phyloP scores from a whole-genome alignment of 1,284 basidiomycete genomes.

The Earliella scabrosa region DNA sequence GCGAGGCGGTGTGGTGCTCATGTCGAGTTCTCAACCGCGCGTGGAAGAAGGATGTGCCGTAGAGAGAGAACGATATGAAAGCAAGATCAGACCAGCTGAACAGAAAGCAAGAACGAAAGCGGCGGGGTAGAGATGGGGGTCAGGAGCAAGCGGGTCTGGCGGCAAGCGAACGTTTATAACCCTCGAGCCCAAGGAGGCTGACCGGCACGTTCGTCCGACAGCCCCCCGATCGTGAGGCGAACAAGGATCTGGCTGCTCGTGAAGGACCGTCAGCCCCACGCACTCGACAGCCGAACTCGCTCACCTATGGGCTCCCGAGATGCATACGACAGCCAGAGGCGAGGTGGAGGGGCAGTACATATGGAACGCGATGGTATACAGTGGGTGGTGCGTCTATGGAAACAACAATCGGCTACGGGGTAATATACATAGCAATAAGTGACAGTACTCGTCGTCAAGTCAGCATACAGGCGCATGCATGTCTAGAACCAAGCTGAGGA shows the following conservation, averaged over 20 bases:
- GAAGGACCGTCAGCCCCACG: not conserved
- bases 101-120: not conserved
- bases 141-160: not conserved
- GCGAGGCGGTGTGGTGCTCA: constrained; percentile 9
- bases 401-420: not conserved
- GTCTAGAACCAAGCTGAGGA: not conserved
- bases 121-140: not conserved
- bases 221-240: not conserved
- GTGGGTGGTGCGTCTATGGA: not conserved
- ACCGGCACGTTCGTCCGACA: not conserved
- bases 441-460: not conserved
- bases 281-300: too few species aligned
- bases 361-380: constrained; percentile 1
- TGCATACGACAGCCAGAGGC: too few species aligned
- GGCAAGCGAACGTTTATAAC: too few species aligned
- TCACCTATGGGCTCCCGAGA: too few species aligned
- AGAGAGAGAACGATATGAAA: not conserved
- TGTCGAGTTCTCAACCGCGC: too few species aligned
- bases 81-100: constrained; percentile 15
- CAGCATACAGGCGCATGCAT: not conserved
- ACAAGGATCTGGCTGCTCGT: not conserved
- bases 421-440: constrained; percentile 2
- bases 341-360: too few species aligned
- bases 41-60: too few species aligned
- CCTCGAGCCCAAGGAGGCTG: too few species aligned